Conservation (phyloP, 768 basidiomycete genomes). For the Lactifluus hygrophoroides region DNA sequence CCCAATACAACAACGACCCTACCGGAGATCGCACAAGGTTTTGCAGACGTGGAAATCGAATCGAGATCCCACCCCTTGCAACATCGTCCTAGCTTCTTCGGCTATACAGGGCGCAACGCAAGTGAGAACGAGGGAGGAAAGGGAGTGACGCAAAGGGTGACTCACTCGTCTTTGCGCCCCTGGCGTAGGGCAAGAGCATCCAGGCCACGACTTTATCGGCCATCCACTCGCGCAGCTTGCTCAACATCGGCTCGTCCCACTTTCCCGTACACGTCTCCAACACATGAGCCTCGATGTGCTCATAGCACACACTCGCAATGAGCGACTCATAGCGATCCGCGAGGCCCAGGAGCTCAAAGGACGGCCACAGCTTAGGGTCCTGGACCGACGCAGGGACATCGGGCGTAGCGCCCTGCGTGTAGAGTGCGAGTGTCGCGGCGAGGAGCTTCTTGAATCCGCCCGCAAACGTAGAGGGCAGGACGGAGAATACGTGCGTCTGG, state of each 20-base stretch:
- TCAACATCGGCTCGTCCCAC: slow-evolving; percentile 63
- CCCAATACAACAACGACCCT: slow-evolving; percentile 22
- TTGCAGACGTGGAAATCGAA: slow-evolving; percentile 94
- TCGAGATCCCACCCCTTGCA: slow-evolving; percentile 69
- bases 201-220: slow-evolving; percentile 70
- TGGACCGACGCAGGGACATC: slow-evolving; percentile 24
- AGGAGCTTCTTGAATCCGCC: slow-evolving; percentile 61
- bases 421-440: slow-evolving; percentile 39
- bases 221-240: slow-evolving; percentile 66
- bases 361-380: slow-evolving; percentile 40
- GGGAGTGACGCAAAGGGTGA: not conserved
- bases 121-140: too few relatives aligned
- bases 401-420: slow-evolving; percentile 7
- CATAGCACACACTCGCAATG: slow-evolving; percentile 77
- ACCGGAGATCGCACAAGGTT: slow-evolving; percentile 82
- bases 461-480: slow-evolving; percentile 60
- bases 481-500: slow-evolving; percentile 66
- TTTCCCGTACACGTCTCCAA: slow-evolving; percentile 52
- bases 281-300: slow-evolving; percentile 74
- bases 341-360: slow-evolving; percentile 64
- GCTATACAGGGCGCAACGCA: slow-evolving; percentile 29
- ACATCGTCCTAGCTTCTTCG: slow-evolving; percentile 61
- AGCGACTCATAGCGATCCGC: slow-evolving; percentile 78
- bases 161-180: slow-evolving; percentile 50
- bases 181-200: slow-evolving; percentile 76